A percentile compares a stretch with the other conserved stretches of the same genome.
Conservation (phyloP, 306 rosid species). For the Vicia villosa region DNA sequence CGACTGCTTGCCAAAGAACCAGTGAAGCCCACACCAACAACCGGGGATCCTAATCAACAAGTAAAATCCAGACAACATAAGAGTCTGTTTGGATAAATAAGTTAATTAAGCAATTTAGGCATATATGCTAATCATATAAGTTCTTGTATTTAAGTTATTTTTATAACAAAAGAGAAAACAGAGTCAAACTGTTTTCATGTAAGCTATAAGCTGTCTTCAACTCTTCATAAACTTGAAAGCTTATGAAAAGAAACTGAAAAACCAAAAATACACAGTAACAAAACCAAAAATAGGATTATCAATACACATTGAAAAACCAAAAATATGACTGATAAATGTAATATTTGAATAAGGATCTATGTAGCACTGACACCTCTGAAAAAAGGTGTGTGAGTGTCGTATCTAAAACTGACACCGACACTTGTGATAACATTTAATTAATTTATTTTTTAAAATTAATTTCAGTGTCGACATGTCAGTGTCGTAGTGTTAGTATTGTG, state of each 20-base stretch:
- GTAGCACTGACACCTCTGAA: no score
- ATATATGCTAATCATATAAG: neutral
- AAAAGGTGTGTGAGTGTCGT: no score
- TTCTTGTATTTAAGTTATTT: neutral
- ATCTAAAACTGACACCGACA: no score
- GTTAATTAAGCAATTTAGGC: neutral
- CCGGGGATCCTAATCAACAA: slow-evolving; percentile 66
- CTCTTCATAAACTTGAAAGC: neutral
- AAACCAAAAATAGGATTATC: no score
- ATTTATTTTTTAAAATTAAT: no score
- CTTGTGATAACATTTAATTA: no score
- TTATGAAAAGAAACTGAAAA: no score
- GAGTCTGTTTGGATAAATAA: neutral
- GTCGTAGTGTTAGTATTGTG: no score
- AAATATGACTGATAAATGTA: neutral
- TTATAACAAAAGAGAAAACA: neutral
- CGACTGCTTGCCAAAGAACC: slow-evolving; percentile 66
- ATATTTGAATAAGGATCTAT: no score
- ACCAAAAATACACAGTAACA: no score
- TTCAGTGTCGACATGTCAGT: no score
- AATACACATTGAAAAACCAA: neutral
- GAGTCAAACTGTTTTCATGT: neutral
- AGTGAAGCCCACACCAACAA: slow-evolving; percentile 89
- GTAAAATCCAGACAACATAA: slow-evolving; percentile 24
- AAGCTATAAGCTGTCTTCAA: no score